These are phyloP conservation scores for Solanum sejunctum DNA, from an alignment of 257 asterid genomes.

Conservation along the genomic window DNA sequence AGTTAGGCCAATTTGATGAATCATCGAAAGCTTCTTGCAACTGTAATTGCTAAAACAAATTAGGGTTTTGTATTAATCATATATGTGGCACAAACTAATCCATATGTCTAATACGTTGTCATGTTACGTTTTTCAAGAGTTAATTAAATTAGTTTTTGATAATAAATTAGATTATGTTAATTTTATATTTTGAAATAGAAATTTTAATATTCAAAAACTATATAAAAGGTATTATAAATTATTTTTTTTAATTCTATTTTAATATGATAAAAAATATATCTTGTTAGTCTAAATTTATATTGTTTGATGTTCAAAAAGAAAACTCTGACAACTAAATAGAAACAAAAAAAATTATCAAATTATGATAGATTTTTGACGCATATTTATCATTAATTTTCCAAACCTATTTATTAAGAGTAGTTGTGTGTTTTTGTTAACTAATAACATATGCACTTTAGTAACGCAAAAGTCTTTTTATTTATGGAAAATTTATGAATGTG, in stretches of 20 bases:
- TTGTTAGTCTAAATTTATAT: no score
- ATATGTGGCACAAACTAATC: not conserved
- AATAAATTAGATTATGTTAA: no score
- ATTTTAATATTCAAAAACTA: no score
- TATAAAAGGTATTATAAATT: no score
- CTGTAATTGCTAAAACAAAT: not conserved
- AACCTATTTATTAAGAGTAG: not conserved
- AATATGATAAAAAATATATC: no score
- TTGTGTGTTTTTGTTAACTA: not conserved
- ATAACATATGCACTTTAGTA: not conserved
- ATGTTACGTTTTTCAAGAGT: no score
- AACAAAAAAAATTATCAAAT: not conserved
- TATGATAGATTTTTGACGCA: not conserved
- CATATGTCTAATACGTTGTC: not conserved
- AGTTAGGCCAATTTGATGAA: slow-evolving; percentile 9
- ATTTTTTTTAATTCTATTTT: no score
- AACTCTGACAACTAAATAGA: no score
- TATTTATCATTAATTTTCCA: not conserved
- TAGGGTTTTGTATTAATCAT: not conserved
- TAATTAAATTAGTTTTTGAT: no score
- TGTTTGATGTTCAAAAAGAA: no score
- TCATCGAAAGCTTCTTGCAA: slow-evolving; percentile 4
- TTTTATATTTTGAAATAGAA: no score
- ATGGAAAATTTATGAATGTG: not conserved
- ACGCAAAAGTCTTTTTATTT: not conserved